These are phyloP conservation scores for Claviceps spartinae DNA, from an alignment of 2,329 filamentous ascomycete genomes.

Conservation along the genomic window DNA sequence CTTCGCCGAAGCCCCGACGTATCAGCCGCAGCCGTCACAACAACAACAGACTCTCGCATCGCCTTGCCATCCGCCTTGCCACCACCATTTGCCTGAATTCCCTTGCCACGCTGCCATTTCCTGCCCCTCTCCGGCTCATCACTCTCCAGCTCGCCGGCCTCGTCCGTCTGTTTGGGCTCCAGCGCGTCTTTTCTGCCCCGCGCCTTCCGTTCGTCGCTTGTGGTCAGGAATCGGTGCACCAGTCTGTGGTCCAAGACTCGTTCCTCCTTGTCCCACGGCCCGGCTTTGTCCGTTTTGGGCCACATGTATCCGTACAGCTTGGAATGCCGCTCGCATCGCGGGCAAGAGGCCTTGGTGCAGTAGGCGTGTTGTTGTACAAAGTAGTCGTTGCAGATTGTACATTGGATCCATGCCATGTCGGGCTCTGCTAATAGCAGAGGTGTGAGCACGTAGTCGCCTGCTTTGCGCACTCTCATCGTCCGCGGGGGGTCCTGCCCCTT, in stretches of 20 bases:
- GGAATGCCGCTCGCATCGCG: slow-evolving; percentile 85
- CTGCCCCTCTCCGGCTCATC: slow-evolving; percentile 8
- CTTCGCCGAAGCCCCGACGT: slow-evolving; percentile 17
- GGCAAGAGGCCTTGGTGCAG: slow-evolving; percentile 72
- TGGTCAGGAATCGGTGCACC: slow-evolving; percentile 69
- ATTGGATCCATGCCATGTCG: slow-evolving; percentile 74
- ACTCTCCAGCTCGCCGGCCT: slow-evolving; percentile 10
- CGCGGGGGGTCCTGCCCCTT: slow-evolving; percentile 20
- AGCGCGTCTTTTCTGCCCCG: slow-evolving; percentile 26
- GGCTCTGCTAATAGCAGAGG: slow-evolving; percentile 61
- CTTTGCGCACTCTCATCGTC: slow-evolving; percentile 32
- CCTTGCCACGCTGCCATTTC: slow-evolving; percentile 1
- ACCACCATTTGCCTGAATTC: slow-evolving; percentile 7
- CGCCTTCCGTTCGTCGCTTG: slow-evolving; percentile 49
- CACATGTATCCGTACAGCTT: slow-evolving; percentile 91
- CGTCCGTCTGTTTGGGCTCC: slow-evolving; percentile 14
- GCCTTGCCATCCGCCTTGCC: neutral
- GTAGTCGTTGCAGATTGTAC: slow-evolving; percentile 64
- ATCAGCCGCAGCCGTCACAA: neutral
- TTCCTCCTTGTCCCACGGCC: slow-evolving; percentile 57
- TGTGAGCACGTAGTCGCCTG: slow-evolving; percentile 75
- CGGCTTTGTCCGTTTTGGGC: slow-evolving; percentile 84
- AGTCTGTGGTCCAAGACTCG: slow-evolving; percentile 72
- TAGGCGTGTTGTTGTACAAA: slow-evolving; percentile 89
- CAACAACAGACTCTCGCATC: neutral